Percentiles rank a stretch among this genome's conserved stretches.
phyloP scores from a whole-genome alignment of 2,329 filamentous ascomycete genomes.

The Fusarium domesticum region DNA sequence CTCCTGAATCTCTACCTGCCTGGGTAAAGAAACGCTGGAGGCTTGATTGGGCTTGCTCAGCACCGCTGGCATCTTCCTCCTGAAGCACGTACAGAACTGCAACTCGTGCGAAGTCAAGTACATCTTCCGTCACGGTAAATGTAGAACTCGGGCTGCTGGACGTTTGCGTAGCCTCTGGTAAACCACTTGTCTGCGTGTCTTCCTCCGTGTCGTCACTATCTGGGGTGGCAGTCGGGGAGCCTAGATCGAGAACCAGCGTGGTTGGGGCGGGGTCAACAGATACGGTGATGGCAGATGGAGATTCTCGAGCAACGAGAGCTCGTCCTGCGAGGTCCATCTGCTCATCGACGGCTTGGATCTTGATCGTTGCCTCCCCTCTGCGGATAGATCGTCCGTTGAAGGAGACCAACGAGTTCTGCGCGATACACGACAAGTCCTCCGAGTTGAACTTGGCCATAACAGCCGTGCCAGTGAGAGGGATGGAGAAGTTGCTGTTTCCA shows the following conservation, averaged over 20 bases:
- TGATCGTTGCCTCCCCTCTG: conserved; percentile 28
- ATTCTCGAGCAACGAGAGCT: conserved; percentile 9
- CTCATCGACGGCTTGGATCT: conserved; percentile 25
- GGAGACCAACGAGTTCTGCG: conserved; percentile 83
- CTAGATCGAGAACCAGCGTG: conserved; percentile 22
- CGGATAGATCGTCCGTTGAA: conserved; percentile 61
- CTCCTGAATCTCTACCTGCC: conserved; percentile 30
- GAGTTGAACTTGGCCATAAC: conserved; percentile 75
- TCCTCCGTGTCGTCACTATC: conserved; percentile 11
- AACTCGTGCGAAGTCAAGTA: conserved; percentile 62
- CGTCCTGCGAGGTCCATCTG: conserved; percentile 11
- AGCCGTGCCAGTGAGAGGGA: conserved; percentile 67
- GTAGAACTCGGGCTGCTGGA: no score
- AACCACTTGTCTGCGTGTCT: conserved; percentile 11
- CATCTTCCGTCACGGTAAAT: conserved; percentile 53
- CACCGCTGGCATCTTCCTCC: conserved; percentile 47
- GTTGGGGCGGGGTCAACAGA: conserved; percentile 18
- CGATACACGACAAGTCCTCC: conserved; percentile 73
- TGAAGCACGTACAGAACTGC: conserved; percentile 62
- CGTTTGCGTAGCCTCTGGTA: conserved; percentile 10
- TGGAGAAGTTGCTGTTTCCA: conserved; percentile 66
- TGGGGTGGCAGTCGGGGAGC: conserved; percentile 14
- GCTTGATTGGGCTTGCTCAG: conserved; percentile 51
- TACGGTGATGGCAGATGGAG: conserved; percentile 17
- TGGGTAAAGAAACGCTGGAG: conserved; percentile 55